Conservation (phyloP, 768 basidiomycete genomes). For the Phaeotremella fagi region DNA sequence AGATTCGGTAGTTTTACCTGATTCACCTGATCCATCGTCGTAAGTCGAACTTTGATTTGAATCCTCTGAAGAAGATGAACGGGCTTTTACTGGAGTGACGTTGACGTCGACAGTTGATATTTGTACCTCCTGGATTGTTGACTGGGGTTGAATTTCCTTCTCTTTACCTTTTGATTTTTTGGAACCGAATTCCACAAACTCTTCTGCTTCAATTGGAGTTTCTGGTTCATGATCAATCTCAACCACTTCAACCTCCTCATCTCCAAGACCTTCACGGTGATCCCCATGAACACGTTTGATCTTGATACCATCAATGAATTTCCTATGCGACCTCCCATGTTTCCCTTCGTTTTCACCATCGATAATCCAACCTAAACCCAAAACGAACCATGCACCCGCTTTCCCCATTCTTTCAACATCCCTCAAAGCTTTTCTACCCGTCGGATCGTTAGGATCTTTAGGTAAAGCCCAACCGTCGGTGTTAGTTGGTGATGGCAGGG, state of each 20-base stretch:
- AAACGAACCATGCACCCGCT: constrained; percentile 36
- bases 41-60: background rate
- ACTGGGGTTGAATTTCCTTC: too few relatives aligned
- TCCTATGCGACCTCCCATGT: background rate
- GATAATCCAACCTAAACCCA: constrained; percentile 36
- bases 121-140: too few relatives aligned
- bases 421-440: constrained; percentile 29
- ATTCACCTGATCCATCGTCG: background rate
- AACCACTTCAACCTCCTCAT: background rate
- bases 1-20: constrained; percentile 9
- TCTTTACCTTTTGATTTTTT: background rate
- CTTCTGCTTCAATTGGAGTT: background rate
- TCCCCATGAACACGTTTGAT: background rate
- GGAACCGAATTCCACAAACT: background rate
- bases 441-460: constrained; percentile 10
- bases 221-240: background rate
- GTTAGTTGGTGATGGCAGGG: constrained; percentile 3
- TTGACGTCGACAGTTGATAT: too few relatives aligned
- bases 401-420: constrained; percentile 38
- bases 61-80: background rate
- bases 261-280: background rate
- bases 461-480: constrained; percentile 33
- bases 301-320: too few relatives aligned
- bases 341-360: constrained; percentile 15
- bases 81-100: too few relatives aligned